phyloP scores from a whole-genome alignment of 2,329 filamentous ascomycete species.

The Aphanoascus verrucosus region DNA sequence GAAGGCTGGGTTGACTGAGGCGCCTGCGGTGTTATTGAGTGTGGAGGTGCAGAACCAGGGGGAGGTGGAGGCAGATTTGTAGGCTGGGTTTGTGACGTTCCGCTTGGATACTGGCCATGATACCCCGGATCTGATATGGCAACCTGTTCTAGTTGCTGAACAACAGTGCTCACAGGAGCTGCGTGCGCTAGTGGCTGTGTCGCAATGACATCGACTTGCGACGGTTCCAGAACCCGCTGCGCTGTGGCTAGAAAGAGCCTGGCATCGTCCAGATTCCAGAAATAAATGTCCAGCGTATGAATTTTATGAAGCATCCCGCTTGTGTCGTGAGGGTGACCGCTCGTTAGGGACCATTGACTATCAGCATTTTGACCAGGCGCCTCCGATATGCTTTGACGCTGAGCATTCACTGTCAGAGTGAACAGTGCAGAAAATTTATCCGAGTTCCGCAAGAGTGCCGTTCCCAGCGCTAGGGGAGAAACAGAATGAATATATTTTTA shows the following conservation, averaged over 20 bases:
- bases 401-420: constrained; percentile 45
- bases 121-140: constrained; percentile 46
- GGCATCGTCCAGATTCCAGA: constrained; percentile 53
- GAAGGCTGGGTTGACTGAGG: constrained; percentile 18
- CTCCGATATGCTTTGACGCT: constrained; percentile 21
- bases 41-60: constrained; percentile 20
- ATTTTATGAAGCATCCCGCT: constrained; percentile 46
- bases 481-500: background rate
- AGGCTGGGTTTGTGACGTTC: constrained; percentile 25
- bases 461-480: constrained; percentile 38
- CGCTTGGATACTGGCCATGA: constrained; percentile 26
- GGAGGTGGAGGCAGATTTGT: constrained; percentile 17
- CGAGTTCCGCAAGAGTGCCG: constrained; percentile 45
- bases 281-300: constrained; percentile 53
- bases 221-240: constrained; percentile 26
- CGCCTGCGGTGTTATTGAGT: constrained; percentile 14
- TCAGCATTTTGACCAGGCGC: constrained; percentile 22
- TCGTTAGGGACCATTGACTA: constrained; percentile 48
- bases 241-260: constrained; percentile 42
- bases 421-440: constrained; percentile 50
- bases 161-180: constrained; percentile 47
- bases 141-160: constrained; percentile 52
- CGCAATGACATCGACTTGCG: constrained; percentile 43
- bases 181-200: constrained; percentile 29
- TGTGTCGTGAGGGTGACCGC: constrained; percentile 42